Evolutionary conservation across 495 filamentous ascomycete species (phyloP), one percentile per base, ranked within the genome.

Genomic region (Neurospora tetraspora): DNA sequence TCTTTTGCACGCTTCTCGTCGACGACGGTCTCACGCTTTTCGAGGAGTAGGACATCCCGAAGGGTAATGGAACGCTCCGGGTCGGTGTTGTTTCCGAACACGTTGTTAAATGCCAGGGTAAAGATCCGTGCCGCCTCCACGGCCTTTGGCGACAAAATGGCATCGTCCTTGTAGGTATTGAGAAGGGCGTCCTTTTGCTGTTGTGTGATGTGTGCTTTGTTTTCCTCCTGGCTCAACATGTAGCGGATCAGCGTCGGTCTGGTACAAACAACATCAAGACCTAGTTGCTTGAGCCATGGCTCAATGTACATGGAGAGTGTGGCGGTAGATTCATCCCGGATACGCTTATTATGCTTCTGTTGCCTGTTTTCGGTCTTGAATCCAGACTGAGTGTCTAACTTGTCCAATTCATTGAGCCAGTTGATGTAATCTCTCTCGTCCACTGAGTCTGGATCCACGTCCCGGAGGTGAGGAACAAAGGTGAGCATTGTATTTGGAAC

Each of bases 361-460:
- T 74, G 72, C 18, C 81, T 79, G 42, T 80, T 82, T 23, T 84
- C 75, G 4, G 80, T 82, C 39, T 84, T 82, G 73, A 86, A 85
- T 5, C 84, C 84, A 7, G 83, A 84, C 16, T 84, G 80, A 73
- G 78, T 85, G 65, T 86, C 84, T 72, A 84, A 82, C n/a, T 79
- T 81, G 53, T 86, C 84, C 10, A 86, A 74, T 45, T 86, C 85
- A 43, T 78, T 77, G 31, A 85, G 81, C 83, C 82, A 85, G n/a
- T 77, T 78, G 69, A 78, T 81, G 71, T 85, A 86, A 39, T 82
- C 78, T 23, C 76, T 76, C 61, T 85, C 82, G 73, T 85, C 82
- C 39, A 69, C 75, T 18, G 78, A 81, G 43, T 82, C 80, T 0
- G 82, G 81, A 20, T 84, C 83, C 10, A 86, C 75, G 61, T 86